A percentile compares a stretch with the other conserved stretches of the same genome.
phyloP scores from a whole-genome alignment of 768 basidiomycete species.

The Lactarius trivialis region DNA sequence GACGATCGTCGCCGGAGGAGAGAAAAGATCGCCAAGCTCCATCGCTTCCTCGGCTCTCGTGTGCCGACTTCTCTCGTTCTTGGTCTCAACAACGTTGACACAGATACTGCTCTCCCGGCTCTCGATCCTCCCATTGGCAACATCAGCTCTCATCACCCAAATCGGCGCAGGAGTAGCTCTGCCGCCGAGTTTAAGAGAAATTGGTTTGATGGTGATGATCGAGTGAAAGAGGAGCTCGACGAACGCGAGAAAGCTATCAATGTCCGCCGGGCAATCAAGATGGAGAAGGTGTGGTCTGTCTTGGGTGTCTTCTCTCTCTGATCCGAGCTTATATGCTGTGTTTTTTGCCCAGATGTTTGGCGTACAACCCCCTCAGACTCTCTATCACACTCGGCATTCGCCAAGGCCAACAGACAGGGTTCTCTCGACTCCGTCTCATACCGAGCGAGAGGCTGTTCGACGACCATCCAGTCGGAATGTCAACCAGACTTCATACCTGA shows the following conservation, averaged over 20 bases:
- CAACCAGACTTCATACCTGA: constrained; percentile 46
- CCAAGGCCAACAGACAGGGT: constrained; percentile 28
- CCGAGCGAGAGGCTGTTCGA: constrained; percentile 13
- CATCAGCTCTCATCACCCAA: constrained; percentile 28
- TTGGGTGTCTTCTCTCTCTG: not conserved
- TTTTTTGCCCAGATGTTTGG: constrained; percentile 60
- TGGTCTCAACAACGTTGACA: constrained; percentile 33
- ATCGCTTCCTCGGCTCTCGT: constrained; percentile 79
- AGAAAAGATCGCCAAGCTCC: constrained; percentile 72
- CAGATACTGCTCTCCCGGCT: constrained; percentile 30
- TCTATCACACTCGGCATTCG: constrained; percentile 62
- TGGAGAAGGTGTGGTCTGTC: constrained; percentile 75
- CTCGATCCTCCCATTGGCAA: constrained; percentile 22
- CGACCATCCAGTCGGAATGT: constrained; percentile 32
- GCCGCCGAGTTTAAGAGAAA: constrained; percentile 40
- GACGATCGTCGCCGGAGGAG: constrained; percentile 62
- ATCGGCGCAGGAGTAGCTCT: constrained; percentile 49
- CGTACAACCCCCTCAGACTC: constrained; percentile 66
- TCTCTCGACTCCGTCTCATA: constrained; percentile 1
- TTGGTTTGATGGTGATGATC: constrained; percentile 53
- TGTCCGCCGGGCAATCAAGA: constrained; percentile 74
- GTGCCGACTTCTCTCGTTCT: constrained; percentile 67
- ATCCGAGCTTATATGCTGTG: not conserved
- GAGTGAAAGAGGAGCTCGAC: constrained; percentile 63
- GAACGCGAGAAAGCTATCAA: constrained; percentile 72